Base-by-base conservation (phyloP, 352 stramenopile genomes). In the Pythium aquatile region DNA sequence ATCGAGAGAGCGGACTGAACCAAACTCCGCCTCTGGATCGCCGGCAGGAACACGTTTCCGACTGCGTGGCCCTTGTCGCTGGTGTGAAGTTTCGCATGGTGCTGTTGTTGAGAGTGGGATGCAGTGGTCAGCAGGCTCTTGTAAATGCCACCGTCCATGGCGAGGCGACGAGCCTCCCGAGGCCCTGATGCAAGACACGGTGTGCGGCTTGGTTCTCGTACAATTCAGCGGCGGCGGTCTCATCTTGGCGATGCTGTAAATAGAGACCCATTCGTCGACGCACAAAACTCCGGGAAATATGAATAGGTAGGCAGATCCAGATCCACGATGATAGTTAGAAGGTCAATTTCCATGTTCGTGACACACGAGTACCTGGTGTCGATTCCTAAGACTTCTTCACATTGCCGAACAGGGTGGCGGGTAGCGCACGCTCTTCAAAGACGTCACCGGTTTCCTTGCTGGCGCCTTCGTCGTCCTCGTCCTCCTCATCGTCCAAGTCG, bases 401-500 rank as follows among this genome's bases (percentile, higher is more conserved):
- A 13, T 37, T 67, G 26, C 72, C 69, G 44, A 84, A 77, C 48
- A 91, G 58, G 1, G 80, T 87, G 6, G 77, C 76, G 1, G 83
- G 81, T 32, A 90, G 56, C 14, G 74, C 72, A 8, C 77, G 73
- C 70, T 93, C 75, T 67, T 90, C 81, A 42, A 89, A 69, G 7
- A 85, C 72, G 5, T 61, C 48, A 29, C 68, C 67, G 47, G 67
- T 61, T 33, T 69, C 66, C 24, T 14, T 85, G 74, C 17, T 88
- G 78, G 20, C 20, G 20, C 20, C 20, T 24, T 85, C 84, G 57
- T 93, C 83, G 49, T 96, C 87, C 48, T 98, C 93, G 59, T 95
- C 83, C 48, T 96, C 88, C 32, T 98, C 94, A 8, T 96, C 88
- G 55, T 98, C 94, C 51, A 98, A 74, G 52, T 98, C 91, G 62